Base-by-base conservation (phyloP, 2,329 filamentous ascomycete species). In the Didymella pomorum region DNA sequence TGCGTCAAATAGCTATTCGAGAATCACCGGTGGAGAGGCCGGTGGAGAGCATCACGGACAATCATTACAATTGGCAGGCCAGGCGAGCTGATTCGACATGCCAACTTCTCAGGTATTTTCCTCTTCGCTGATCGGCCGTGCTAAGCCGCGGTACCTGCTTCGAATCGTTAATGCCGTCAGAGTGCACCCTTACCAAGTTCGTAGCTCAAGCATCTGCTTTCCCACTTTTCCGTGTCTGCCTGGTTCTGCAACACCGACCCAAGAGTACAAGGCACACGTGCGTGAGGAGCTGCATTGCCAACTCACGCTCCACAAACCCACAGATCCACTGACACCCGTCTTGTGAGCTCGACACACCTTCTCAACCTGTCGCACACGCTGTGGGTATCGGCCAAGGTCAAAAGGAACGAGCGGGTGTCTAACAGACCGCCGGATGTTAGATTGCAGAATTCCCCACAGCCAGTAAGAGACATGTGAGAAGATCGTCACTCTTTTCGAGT, bases 331-430 rank as follows among this genome's bases (percentile, higher is more conserved):
- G 35, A 50, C 41, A 35, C 28, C 42, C 44, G 39, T 49, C 44
- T 41, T 51, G 48, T 57, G 54, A 52, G 48, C 55, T 49, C 55
- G 55, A 44, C 25, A 48, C 26, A 52, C 55, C 44, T 57, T 46
- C 54, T 57, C 11, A 16, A 42, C 14, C 18, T n/a, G 42, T 46
- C 39, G 56, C 50, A 46, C 35, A 45, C 56, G 41, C 48, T 58
- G 49, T 6, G 31, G 44, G 44, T 49, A 52, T 35, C 49, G 37
- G 55, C 55, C 29, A 44, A 52, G 49, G 16, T 12, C 18, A 26
- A 41, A 18, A 31, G 10, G 39, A 48, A 44, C 43, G 29, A 29
- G 37, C 20, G n/a, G 33, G 21, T 52, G 43, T 16, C 29, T 25
- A 44, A 45, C 29, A 49, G 37, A 39, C 48, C 43, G 33, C 26